Evolutionary conservation across 495 filamentous ascomycete genomes (phyloP).

Genomic region (Clohesyomyces aquaticus): DNA sequence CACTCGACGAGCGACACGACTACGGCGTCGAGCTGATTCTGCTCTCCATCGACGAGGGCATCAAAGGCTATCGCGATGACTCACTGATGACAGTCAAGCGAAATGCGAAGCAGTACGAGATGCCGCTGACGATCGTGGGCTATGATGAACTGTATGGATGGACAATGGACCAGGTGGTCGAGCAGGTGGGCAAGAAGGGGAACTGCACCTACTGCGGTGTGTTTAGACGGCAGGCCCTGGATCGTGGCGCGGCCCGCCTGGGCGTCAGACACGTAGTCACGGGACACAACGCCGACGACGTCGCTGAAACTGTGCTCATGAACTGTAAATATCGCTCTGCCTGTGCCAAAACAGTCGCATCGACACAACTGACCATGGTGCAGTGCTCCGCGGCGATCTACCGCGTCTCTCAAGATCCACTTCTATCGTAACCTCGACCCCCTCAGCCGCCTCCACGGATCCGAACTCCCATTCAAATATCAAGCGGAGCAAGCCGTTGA

Average conservation of each 20-base stretch:
- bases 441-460: slow-evolving; percentile 65
- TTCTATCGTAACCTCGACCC: slow-evolving; percentile 76
- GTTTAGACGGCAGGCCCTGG: slow-evolving; percentile 90
- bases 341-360: too few species aligned
- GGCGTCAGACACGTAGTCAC: slow-evolving; percentile 95
- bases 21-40: slow-evolving; percentile 87
- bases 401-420: slow-evolving; percentile 85
- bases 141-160: slow-evolving; percentile 96
- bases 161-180: slow-evolving; percentile 99
- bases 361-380: slow-evolving; percentile 11
- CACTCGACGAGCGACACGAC: slow-evolving; percentile 83
- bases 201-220: slow-evolving; percentile 99
- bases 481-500: slow-evolving; percentile 91
- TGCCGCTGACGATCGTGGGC: slow-evolving; percentile 87
- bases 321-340: too few species aligned
- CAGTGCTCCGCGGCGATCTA: slow-evolving; percentile 81
- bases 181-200: slow-evolving; percentile 94
- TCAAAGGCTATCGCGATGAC: slow-evolving; percentile 95
- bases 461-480: slow-evolving; percentile 53
- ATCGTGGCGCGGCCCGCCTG: slow-evolving; percentile 84
- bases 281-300: slow-evolving; percentile 96
- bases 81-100: slow-evolving; percentile 93
- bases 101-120: slow-evolving; percentile 85
- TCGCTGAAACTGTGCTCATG: slow-evolving; percentile 98
- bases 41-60: slow-evolving; percentile 93